Evolutionary conservation across 306 rosid species (phyloP).

Genomic region (Malus sylvestris): DNA sequence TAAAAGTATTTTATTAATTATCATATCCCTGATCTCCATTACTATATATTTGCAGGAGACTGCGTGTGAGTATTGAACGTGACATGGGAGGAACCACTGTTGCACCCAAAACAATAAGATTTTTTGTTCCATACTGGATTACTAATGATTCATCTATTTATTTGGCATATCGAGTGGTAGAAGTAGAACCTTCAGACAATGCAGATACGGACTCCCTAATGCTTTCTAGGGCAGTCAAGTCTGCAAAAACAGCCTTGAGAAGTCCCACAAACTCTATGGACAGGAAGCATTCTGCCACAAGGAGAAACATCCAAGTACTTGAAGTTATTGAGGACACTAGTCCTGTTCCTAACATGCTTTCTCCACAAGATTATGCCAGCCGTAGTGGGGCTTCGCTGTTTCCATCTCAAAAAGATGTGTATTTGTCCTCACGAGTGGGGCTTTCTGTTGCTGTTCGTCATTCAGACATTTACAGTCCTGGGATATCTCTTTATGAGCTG

Average conservation of each 20-base stretch:
- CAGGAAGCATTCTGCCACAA: constrained; percentile 49
- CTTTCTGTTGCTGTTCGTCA: constrained; percentile 61
- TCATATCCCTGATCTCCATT: constrained; percentile 9
- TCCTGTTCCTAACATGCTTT: constrained; percentile 88
- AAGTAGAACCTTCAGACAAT: constrained; percentile 75
- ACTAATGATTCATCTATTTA: constrained; percentile 67
- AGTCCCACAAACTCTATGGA: constrained; percentile 70
- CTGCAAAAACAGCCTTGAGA: constrained; percentile 68
- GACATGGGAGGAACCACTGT: constrained; percentile 91
- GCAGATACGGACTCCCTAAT: constrained; percentile 50
- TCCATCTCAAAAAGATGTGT: constrained; percentile 68
- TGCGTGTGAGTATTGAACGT: constrained; percentile 86
- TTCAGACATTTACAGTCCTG: constrained; percentile 71
- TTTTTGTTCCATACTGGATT: constrained; percentile 95
- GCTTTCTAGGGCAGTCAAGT: constrained; percentile 63
- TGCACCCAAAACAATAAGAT: constrained; percentile 80
- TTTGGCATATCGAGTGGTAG: constrained; percentile 84
- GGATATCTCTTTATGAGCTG: constrained; percentile 79
- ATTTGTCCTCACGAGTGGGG: constrained; percentile 78
- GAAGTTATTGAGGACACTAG: constrained; percentile 81
- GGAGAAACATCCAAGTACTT: constrained; percentile 67
- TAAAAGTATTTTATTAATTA: background rate
- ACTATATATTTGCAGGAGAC: constrained; percentile 49
- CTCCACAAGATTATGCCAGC: constrained; percentile 74
- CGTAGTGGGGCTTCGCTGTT: constrained; percentile 59